These are phyloP conservation scores for Phalaenopsis hybrid DNA, from an alignment of 116 monocot species.

Conservation along the genomic window DNA sequence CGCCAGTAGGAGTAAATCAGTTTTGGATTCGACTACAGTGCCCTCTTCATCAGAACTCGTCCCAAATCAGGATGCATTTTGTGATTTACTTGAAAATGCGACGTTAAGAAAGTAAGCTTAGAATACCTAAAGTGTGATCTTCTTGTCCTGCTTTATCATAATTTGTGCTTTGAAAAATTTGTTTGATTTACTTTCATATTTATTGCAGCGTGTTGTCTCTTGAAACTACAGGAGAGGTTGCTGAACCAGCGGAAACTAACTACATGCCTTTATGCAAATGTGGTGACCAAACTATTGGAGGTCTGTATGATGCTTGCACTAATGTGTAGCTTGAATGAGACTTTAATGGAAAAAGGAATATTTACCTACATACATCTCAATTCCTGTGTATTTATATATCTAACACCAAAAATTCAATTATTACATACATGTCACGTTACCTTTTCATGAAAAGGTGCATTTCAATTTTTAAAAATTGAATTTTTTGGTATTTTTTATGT, in stretches of 20 bases:
- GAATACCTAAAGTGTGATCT: background rate
- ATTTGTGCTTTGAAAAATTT: background rate
- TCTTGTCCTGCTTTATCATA: background rate
- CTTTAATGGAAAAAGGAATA: background rate
- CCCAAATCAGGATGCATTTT: constrained; percentile 2
- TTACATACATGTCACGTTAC: too few species aligned
- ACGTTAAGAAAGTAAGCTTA: constrained; percentile 15
- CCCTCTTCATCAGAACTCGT: background rate
- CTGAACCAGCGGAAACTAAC: constrained; percentile 10
- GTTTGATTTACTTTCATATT: background rate
- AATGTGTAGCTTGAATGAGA: background rate
- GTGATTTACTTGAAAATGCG: constrained; percentile 14
- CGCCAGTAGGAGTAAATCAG: constrained; percentile 10
- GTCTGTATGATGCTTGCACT: constrained; percentile 16
- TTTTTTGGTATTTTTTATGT: too few species aligned
- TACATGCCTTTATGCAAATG: constrained; percentile 6
- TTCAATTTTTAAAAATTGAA: too few species aligned
- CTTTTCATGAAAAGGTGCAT: too few species aligned
- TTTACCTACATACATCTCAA: too few species aligned
- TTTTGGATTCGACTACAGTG: constrained; percentile 7
- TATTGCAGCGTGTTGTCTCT: constrained; percentile 25
- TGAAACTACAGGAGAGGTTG: constrained; percentile 3
- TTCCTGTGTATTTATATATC: too few species aligned
- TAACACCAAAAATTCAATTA: too few species aligned
- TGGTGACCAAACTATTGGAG: constrained; percentile 11